Evolutionary conservation across 305 asterid species (phyloP).

Genomic region (Fraxinus sp.): DNA sequence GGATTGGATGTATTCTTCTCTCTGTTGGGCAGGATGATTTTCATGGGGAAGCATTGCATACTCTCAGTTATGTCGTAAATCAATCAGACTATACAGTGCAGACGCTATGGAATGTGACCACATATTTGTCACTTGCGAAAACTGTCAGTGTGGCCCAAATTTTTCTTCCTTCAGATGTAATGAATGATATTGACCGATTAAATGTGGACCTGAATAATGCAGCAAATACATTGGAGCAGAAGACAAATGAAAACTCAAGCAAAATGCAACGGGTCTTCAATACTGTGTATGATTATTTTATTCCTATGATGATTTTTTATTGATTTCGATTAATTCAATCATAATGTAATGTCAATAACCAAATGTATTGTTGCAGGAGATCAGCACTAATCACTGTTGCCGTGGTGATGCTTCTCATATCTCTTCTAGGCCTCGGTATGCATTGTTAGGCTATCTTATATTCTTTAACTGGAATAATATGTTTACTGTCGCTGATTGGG

Average conservation of each 20-base stretch:
- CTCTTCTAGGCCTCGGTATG: conserved; percentile 88
- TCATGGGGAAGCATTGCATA: conserved; percentile 69
- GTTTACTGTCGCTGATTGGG: conserved; percentile 18
- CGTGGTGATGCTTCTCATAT: conserved; percentile 69
- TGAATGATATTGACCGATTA: conserved; percentile 63
- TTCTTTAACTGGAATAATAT: neutral
- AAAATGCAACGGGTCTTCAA: conserved; percentile 62
- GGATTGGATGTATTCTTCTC: conserved; percentile 84
- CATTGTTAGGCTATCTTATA: neutral
- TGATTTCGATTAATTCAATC: conserved; percentile 4
- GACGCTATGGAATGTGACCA: conserved; percentile 80
- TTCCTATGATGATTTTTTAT: neutral
- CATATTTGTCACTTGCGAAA: conserved; percentile 74
- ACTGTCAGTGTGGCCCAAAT: conserved; percentile 81
- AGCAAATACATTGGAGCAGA: conserved; percentile 61
- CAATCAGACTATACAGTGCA: conserved; percentile 91
- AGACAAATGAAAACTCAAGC: conserved; percentile 66
- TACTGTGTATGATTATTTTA: conserved; percentile 58
- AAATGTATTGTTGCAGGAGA: conserved; percentile 50
- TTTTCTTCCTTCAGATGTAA: conserved; percentile 85
- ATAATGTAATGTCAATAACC: conserved; percentile 17
- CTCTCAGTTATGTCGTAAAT: conserved; percentile 76
- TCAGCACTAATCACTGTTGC: conserved; percentile 69
- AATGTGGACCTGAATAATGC: conserved; percentile 65
- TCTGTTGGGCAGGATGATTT: conserved; percentile 89